Percentiles rank a stretch among this genome's conserved stretches.
These are phyloP conservation scores for Phytopythium ostracodes DNA, from an alignment of 352 stramenopile species.

Conservation along the genomic window DNA sequence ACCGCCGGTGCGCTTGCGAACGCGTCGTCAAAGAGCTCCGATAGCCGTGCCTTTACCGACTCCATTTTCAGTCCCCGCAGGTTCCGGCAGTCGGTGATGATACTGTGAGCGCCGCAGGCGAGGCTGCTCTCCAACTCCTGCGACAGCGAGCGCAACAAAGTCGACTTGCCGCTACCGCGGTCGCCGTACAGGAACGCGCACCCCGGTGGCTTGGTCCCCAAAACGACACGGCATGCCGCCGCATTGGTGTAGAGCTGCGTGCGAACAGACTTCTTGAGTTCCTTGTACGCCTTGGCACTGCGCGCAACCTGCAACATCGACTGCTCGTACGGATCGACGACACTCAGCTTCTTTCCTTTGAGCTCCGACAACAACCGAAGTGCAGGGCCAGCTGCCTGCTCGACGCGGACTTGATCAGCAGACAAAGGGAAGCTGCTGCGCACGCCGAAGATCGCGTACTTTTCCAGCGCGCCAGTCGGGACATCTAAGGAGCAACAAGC, in stretches of 20 bases:
- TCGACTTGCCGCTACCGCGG: constrained; percentile 77
- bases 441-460: constrained; percentile 51
- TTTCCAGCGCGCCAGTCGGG: constrained; percentile 47
- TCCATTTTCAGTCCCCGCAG: constrained; percentile 87
- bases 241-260: constrained; percentile 48
- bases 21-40: constrained; percentile 51
- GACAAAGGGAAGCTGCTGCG: constrained; percentile 25
- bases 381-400: constrained; percentile 19
- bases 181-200: constrained; percentile 71
- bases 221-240: constrained; percentile 44
- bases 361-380: constrained; percentile 22
- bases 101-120: constrained; percentile 34
- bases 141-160: constrained; percentile 45
- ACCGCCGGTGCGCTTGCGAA: constrained; percentile 43
- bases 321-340: constrained; percentile 14
- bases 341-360: constrained; percentile 4
- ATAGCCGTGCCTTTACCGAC: constrained; percentile 63
- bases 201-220: constrained; percentile 53
- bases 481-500: constrained; percentile 25
- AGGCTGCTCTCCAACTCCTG: constrained; percentile 28
- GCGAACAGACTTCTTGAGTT: constrained; percentile 39
- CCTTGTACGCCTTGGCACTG: constrained; percentile 35
- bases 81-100: constrained; percentile 60
- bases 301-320: constrained; percentile 37
- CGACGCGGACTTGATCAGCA: constrained; percentile 25